Evolutionary conservation across 192 early-diverging fungal genomes (phyloP), one percentile per base, ranked within the genome.

Genomic region (Kappamyces sp.): DNA sequence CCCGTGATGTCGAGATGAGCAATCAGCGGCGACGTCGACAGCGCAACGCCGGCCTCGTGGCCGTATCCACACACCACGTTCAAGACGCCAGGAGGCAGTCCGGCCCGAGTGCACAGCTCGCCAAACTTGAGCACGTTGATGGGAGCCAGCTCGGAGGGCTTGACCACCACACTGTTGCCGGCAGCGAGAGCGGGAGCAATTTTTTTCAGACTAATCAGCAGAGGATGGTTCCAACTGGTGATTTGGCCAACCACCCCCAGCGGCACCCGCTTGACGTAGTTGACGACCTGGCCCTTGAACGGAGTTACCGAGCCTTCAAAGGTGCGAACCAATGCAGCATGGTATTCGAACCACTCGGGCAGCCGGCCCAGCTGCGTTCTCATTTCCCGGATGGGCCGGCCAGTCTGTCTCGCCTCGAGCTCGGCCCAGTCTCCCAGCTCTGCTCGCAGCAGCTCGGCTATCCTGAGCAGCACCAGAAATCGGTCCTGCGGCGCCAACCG

Each of bases 131-230:
- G 37, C 12, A 63, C 66, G 9, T 46, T 54, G 42, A 74, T 38
- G 2, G 75, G 75, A 32, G 75, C 70, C 55, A 67, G 61, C 2
- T 66, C 60, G 15, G 65, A 51, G 35, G 88, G 87, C 52, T 90
- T 90, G n/a, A 85, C 66, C 5, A 90, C 83, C 6, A 79, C 71
- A 0, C 84, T 79, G 66, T 86, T 88, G 36, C 88, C 88, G 33
- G 87, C 88, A 3, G 86, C 86, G 45, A 91, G 42, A 0, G 88
- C 88, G 2, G 88, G 86, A 11, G 80, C 83, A 6, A 83, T 61
- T 60, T 91, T 90, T 43, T 86, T 69, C 0, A 87, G 84, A 15
- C 88, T 73, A 88, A 94, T 93, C 4, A 91, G 91, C 57, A 68
- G 81, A 1, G 93, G 93, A 61, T 90, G 91, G 63, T 94, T 84